Evolutionary conservation across 163 green algal genomes (phyloP).

Genomic region (Coccomyxa subellipsoidea): DNA sequence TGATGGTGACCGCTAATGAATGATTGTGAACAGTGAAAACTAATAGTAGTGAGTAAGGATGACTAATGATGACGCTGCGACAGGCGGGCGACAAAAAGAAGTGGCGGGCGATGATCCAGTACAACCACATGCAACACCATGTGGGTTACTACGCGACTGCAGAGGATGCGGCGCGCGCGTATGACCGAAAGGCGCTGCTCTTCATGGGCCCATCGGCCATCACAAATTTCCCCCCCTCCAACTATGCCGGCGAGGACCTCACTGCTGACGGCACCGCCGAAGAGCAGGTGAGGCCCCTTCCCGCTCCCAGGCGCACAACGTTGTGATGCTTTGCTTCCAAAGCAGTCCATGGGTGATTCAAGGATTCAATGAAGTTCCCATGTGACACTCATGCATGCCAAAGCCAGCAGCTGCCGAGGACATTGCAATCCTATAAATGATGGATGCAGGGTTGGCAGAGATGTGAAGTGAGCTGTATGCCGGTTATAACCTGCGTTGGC

Average conservation of each 20-base stretch:
- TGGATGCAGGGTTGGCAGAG: too few species aligned
- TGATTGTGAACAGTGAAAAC: too few species aligned
- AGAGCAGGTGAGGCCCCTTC: not conserved
- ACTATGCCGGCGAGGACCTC: constrained; percentile 3
- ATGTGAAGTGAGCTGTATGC: too few species aligned
- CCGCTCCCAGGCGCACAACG: not conserved
- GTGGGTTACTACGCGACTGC: not conserved
- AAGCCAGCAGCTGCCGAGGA: too few species aligned
- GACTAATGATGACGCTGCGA: not conserved
- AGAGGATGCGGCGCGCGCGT: constrained; percentile 25
- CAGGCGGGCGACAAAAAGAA: constrained; percentile 12
- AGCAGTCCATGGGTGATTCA: too few species aligned
- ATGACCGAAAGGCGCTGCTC: constrained; percentile 26
- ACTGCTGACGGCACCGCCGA: not conserved
- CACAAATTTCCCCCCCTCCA: constrained; percentile 10
- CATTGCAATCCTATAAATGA: too few species aligned
- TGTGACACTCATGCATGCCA: too few species aligned
- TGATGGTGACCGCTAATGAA: too few species aligned
- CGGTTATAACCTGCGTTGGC: too few species aligned
- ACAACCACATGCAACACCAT: constrained; percentile 17
- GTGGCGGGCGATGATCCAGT: constrained; percentile 16
- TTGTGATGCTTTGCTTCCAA: too few species aligned
- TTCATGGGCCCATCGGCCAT: constrained; percentile 16
- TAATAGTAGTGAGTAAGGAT: too few species aligned
- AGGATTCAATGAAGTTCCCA: too few species aligned